Base-by-base conservation (phyloP, 805 yeast species). In the Saturnispora bothae region DNA sequence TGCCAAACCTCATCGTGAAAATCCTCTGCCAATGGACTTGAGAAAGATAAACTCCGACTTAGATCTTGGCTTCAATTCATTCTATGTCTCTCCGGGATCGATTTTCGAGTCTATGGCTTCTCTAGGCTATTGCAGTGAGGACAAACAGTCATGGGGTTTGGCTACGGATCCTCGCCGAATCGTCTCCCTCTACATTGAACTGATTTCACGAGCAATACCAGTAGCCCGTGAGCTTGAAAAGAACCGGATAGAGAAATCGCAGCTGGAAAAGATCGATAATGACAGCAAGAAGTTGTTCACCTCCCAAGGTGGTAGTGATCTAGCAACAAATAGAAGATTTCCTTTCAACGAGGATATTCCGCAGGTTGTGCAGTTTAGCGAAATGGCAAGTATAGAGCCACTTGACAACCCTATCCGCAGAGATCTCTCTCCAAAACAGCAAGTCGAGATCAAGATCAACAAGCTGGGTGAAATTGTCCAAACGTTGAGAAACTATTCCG, bases 351-450 rank as follows among this genome's bases (percentile, higher is more conserved):
- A 34, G 15, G 43, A 40, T 28, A 39, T 54, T 15, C 53, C 52
- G 0, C 59, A 57, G 36, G 48, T 56, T 4, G 33, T 53, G 9
- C 56, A 54, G 27, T 33, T 38, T 6, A 50, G 59, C 4, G 31
- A 34, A n/a, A 50, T 57, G 60, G 50, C 46, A 16, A 43, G 35
- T 17, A 34, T 56, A 8, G 59, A 56, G 12, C 28, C 43, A 12
- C 42, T 46, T 5, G 23, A 28, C 6, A 45, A 46, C 14, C 47
- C 47, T 17, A 30, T 30, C 9, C 33, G 4, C 8, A 30, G 13
- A 14, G 23, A 13, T 5, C 20, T 44, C 7, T 12, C 30, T n/a
- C n/a, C 20, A 4, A 23, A 31, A 5, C 30, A 25, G 4, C 38
- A 42, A 15, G 20, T 36, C 14, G 16, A 30, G 9, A 26, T 8